These are phyloP conservation scores for Rhizopogon rudus DNA, from an alignment of 768 basidiomycete species.

Conservation along the genomic window DNA sequence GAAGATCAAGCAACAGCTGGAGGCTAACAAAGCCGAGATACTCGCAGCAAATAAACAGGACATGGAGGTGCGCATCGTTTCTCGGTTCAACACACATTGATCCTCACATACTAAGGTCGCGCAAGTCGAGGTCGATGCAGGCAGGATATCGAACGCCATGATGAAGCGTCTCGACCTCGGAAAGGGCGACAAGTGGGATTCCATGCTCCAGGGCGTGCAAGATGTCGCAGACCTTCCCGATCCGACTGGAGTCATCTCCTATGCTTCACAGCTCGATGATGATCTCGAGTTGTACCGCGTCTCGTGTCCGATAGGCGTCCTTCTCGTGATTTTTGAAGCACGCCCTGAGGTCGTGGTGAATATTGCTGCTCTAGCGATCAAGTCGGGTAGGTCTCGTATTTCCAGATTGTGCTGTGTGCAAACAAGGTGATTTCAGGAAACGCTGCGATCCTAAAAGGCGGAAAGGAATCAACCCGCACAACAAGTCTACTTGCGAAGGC, in stretches of 20 bases:
- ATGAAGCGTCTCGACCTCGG: slow-evolving; percentile 81
- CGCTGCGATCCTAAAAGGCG: slow-evolving; percentile 95
- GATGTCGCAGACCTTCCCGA: slow-evolving; percentile 86
- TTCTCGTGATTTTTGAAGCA: slow-evolving; percentile 96
- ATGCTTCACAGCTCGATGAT: slow-evolving; percentile 88
- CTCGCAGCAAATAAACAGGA: slow-evolving; percentile 80
- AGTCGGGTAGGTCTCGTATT: slow-evolving; percentile 64
- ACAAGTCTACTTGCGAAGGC: slow-evolving; percentile 70
- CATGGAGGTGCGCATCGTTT: slow-evolving; percentile 49
- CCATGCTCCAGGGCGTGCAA: slow-evolving; percentile 85
- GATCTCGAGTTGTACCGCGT: slow-evolving; percentile 86
- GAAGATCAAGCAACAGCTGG: slow-evolving; percentile 64
- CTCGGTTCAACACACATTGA: neutral
- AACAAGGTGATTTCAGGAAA: slow-evolving; percentile 56
- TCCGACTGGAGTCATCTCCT: slow-evolving; percentile 82
- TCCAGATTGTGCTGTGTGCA: neutral
- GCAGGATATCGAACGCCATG: slow-evolving; percentile 78
- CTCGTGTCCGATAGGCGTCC: slow-evolving; percentile 93
- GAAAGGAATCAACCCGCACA: slow-evolving; percentile 89
- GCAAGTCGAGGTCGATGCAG: slow-evolving; percentile 69
- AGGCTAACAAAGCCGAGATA: slow-evolving; percentile 59
- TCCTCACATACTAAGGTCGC: slow-evolving; percentile 53
- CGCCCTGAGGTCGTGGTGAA: slow-evolving; percentile 98
- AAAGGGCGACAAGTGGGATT: slow-evolving; percentile 85
- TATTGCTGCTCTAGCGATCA: slow-evolving; percentile 93